A percentile compares a stretch with the other conserved stretches of the same genome.
Evolutionary conservation across 2,329 filamentous ascomycete genomes (phyloP).

Genomic region (Epichloe hybrida): DNA sequence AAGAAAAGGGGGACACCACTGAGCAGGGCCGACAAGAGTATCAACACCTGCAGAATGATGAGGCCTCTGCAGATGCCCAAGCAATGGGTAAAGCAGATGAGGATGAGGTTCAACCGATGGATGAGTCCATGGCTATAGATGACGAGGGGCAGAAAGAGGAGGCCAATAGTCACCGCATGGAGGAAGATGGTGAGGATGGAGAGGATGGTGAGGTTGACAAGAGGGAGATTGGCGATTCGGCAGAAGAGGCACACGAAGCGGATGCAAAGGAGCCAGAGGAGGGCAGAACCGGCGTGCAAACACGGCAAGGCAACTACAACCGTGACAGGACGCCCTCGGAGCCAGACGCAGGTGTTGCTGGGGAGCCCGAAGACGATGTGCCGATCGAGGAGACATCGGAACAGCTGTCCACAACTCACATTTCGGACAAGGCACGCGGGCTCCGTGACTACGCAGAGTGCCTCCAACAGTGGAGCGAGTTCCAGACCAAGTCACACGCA

Average conservation of each 20-base stretch:
- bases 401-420: conserved; percentile 61
- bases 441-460: conserved; percentile 41
- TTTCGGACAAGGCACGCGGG: conserved; percentile 32
- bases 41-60: conserved; percentile 79
- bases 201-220: conserved; percentile 27
- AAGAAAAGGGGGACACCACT: conserved; percentile 38
- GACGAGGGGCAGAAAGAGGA: conserved; percentile 54
- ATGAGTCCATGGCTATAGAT: conserved; percentile 81
- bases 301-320: conserved; percentile 44
- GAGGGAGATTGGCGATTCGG: conserved; percentile 25
- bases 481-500: conserved; percentile 71
- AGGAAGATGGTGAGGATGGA: conserved; percentile 36
- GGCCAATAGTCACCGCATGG: conserved; percentile 31
- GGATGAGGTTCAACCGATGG: conserved; percentile 73
- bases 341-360: conserved; percentile 23
- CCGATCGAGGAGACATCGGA: conserved; percentile 39
- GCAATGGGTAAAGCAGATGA: conserved; percentile 79
- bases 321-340: conserved; percentile 32
- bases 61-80: conserved; percentile 72
- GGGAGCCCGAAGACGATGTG: conserved; percentile 37
- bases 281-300: conserved; percentile 45
- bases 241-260: conserved; percentile 26
- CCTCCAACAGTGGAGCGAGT: conserved; percentile 68
- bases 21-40: conserved; percentile 75
- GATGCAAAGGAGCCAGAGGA: conserved; percentile 34